Evolutionary conservation across 805 yeast species (phyloP).

Genomic region (Ogataea dorogensis): DNA sequence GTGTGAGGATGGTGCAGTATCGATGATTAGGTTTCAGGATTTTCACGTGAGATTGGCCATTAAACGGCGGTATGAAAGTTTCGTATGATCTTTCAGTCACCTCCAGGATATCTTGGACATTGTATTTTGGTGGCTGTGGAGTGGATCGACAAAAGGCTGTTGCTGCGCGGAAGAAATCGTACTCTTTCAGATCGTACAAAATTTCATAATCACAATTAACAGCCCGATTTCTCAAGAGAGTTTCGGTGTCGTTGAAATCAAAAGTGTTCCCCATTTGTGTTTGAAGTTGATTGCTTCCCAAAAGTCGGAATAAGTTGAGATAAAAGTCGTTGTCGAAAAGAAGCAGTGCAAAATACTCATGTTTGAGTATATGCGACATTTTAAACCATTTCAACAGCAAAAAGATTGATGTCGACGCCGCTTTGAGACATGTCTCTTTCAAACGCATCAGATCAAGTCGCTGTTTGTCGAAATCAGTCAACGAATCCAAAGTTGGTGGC

Average conservation of each 20-base stretch:
- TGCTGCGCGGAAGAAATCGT: constrained; percentile 26
- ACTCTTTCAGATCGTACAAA: constrained; percentile 27
- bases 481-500: constrained; percentile 17
- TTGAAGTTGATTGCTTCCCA: constrained; percentile 31
- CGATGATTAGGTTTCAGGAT: constrained; percentile 33
- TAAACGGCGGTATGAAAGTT: constrained; percentile 30
- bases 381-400: constrained; percentile 75
- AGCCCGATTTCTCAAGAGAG: constrained; percentile 28
- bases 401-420: constrained; percentile 51
- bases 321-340: constrained; percentile 71
- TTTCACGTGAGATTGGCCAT: constrained; percentile 25
- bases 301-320: constrained; percentile 34
- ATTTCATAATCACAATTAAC: constrained; percentile 34
- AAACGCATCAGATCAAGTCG: constrained; percentile 54
- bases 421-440: constrained; percentile 63
- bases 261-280: constrained; percentile 26
- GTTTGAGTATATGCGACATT: constrained; percentile 71
- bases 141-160: constrained; percentile 13
- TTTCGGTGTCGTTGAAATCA: constrained; percentile 29
- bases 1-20: constrained; percentile 48
- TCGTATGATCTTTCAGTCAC: constrained; percentile 12
- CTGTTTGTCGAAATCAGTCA: constrained; percentile 32
- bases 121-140: constrained; percentile 11
- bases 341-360: constrained; percentile 67
- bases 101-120: constrained; percentile 21